Conservation (phyloP, 345 rosid species). For the Euphorbia peplus region DNA sequence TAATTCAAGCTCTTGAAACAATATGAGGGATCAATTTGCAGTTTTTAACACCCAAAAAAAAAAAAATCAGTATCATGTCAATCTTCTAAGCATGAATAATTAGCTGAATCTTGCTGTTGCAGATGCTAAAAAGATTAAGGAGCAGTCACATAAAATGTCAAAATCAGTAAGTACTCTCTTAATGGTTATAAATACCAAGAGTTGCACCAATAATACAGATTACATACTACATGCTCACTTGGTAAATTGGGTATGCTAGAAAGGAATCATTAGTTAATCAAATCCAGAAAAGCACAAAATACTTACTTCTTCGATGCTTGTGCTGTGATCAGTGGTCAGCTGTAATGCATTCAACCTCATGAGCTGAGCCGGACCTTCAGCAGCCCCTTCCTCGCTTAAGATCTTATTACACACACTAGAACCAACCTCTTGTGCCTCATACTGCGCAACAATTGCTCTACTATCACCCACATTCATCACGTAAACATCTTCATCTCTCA, state of each 20-base stretch:
- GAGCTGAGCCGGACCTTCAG: constrained; percentile 45
- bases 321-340: constrained; percentile 93
- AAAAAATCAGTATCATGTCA: constrained; percentile 6
- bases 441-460: constrained; percentile 88
- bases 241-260: too few relatives aligned
- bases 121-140: not conserved
- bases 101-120: not conserved
- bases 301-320: constrained; percentile 93
- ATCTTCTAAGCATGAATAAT: too few relatives aligned
- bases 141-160: not conserved
- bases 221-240: not conserved
- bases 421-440: constrained; percentile 48
- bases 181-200: not conserved
- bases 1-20: not conserved
- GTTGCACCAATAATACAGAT: not conserved
- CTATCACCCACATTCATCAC: constrained; percentile 99
- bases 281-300: constrained; percentile 7
- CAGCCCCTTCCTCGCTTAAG: constrained; percentile 42
- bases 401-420: constrained; percentile 33
- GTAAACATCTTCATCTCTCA: constrained; percentile 96
- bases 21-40: not conserved
- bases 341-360: constrained; percentile 73
- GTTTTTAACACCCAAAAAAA: not conserved
- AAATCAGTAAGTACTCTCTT: constrained; percentile 10
- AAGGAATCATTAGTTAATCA: constrained; percentile 2